phyloP scores from a whole-genome alignment of 1,284 basidiomycete species.

The Puccinia coronata region DNA sequence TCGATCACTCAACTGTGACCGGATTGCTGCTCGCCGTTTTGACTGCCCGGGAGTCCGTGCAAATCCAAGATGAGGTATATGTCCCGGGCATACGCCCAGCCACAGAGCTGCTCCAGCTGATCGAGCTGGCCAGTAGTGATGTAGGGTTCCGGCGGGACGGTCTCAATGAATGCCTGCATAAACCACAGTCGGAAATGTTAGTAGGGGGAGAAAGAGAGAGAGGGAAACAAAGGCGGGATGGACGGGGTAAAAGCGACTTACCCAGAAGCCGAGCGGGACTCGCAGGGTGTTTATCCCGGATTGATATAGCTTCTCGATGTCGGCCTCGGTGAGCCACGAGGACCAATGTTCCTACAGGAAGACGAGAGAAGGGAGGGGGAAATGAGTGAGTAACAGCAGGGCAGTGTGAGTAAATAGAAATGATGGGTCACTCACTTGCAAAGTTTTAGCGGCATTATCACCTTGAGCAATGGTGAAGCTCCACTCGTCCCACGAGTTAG shows the following conservation, averaged over 20 bases:
- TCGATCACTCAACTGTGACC: conserved; percentile 50
- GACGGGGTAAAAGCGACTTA: conserved; percentile 27
- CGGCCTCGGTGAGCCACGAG: conserved; percentile 59
- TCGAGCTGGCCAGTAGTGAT: conserved; percentile 55
- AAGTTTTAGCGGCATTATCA: conserved; percentile 43
- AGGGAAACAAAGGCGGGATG: conserved; percentile 55
- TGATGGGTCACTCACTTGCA: background rate
- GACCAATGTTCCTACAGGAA: conserved; percentile 58
- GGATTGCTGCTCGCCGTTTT: conserved; percentile 57
- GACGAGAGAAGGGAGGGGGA: background rate
- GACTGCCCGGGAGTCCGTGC: conserved; percentile 61
- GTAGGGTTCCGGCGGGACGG: conserved; percentile 53
- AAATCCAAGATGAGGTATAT: conserved; percentile 61
- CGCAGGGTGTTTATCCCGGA: conserved; percentile 43
- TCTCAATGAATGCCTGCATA: conserved; percentile 19
- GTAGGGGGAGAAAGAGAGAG: too few species aligned
- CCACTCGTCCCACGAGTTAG: conserved; percentile 60
- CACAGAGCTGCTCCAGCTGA: conserved; percentile 51
- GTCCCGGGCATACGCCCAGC: conserved; percentile 56
- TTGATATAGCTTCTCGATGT: conserved; percentile 57
- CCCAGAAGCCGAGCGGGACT: conserved; percentile 40
- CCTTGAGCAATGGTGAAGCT: conserved; percentile 56
- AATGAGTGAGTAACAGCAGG: too few species aligned
- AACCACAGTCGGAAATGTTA: conserved; percentile 51
- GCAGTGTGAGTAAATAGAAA: too few species aligned